Conservation (phyloP, 2,329 filamentous ascomycete species). For the Aplosporella prunicola region DNA sequence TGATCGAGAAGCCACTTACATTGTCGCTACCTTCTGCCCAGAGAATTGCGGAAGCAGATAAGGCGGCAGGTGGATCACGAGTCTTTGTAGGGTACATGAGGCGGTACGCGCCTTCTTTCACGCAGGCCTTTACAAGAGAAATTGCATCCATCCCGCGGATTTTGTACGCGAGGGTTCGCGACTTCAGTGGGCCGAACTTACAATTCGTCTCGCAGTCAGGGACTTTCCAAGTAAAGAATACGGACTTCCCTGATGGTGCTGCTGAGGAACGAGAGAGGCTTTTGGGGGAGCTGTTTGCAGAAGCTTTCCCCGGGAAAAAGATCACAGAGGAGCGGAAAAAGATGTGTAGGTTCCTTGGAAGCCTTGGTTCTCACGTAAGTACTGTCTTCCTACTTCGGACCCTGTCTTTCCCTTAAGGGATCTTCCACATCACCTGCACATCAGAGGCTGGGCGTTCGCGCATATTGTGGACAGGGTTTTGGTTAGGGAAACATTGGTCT, state of each 20-base stretch:
- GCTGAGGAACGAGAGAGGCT: constrained; percentile 15
- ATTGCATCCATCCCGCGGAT: constrained; percentile 43
- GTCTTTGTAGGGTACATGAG: constrained; percentile 55
- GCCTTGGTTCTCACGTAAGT: constrained; percentile 45
- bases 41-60: constrained; percentile 42
- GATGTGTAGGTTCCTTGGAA: constrained; percentile 36
- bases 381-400: too few relatives aligned
- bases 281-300: constrained; percentile 21
- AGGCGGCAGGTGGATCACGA: constrained; percentile 28
- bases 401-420: too few relatives aligned
- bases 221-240: constrained; percentile 34
- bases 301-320: constrained; percentile 25
- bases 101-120: constrained; percentile 49
- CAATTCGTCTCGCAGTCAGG: constrained; percentile 41
- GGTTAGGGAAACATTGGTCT: too few relatives aligned
- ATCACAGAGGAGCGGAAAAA: constrained; percentile 20
- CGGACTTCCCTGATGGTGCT: constrained; percentile 29
- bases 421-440: too few relatives aligned
- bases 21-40: constrained; percentile 39
- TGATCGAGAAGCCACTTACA: constrained; percentile 52
- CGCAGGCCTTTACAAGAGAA: constrained; percentile 44
- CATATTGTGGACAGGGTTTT: too few relatives aligned
- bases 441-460: too few relatives aligned
- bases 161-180: constrained; percentile 45
- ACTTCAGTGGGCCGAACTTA: constrained; percentile 46